phyloP scores from a whole-genome alignment of 257 asterid species.

The Solanum verrucosum region DNA sequence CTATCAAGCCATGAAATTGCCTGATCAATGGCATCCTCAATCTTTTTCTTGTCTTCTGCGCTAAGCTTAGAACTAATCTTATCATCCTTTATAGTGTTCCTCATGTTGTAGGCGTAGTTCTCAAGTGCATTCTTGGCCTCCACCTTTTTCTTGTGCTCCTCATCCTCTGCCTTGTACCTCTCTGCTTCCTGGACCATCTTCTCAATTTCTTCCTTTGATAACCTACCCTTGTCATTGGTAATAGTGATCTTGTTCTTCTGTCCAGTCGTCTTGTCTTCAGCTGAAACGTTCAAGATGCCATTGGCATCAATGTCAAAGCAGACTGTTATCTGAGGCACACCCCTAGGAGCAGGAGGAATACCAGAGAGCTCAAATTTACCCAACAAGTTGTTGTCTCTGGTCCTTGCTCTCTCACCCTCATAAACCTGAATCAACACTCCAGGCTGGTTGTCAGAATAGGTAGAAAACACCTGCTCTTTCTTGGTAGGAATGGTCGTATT shows the following conservation, averaged over 20 bases:
- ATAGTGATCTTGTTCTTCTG: conserved; percentile 29
- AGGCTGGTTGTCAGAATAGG: conserved; percentile 30
- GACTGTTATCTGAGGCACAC: conserved; percentile 25
- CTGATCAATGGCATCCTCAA: conserved; percentile 24
- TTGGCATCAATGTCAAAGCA: conserved; percentile 32
- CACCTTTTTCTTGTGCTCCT: conserved; percentile 26
- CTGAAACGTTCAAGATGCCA: conserved; percentile 27
- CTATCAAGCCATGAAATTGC: conserved; percentile 21
- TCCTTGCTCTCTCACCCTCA: conserved; percentile 27
- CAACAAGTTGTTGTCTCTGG: conserved; percentile 25
- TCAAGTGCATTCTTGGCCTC: conserved; percentile 26
- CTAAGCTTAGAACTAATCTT: conserved; percentile 22
- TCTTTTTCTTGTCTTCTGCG: conserved; percentile 19
- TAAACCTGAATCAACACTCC: conserved; percentile 27
- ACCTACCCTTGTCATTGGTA: conserved; percentile 26
- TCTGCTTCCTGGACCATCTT: conserved; percentile 31
- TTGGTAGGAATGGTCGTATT: conserved; percentile 30
- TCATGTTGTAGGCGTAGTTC: conserved; percentile 27
- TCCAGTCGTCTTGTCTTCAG: conserved; percentile 24
- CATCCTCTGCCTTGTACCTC: conserved; percentile 24
- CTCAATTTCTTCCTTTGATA: conserved; percentile 30
- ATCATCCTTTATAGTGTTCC: conserved; percentile 25
- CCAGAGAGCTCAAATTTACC: conserved; percentile 31
- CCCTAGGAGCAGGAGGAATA: conserved; percentile 28
- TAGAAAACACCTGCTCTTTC: conserved; percentile 22